Base-by-base conservation (phyloP, 164 flowering plant species). In the Magnolia kwangsiensis region DNA sequence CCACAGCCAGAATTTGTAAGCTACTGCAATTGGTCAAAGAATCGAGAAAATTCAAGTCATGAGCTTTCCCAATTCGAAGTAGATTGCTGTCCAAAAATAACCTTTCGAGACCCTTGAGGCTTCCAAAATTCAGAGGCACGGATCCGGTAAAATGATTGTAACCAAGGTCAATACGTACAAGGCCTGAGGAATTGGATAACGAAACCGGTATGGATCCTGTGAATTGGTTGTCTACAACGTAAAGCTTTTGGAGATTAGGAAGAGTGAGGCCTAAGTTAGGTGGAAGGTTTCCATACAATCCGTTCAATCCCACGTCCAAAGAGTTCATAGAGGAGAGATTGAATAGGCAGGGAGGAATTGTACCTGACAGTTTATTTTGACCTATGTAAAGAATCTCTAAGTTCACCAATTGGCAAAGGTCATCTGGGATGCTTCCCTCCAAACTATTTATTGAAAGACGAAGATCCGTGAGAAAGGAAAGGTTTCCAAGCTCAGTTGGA, bases 121-220 rank as follows among this genome's bases (percentile, higher is more conserved):
- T 63, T 14, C 77, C 81, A 4, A 70, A n/a, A 23, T 50, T 21
- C 20, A 13, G 64, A 21, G 81, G 78, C 13, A 79, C 58, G 1
- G 27, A 10, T 19, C 78, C 75, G 6, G 11, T 70, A 31, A 75
- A 79, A 9, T 29, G 21, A 16, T 79, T 76, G 8, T 14, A 6
- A 9, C 61, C 31, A 29, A 79, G 67, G 9, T 75, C 73, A 49
- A 78, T 31, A 18, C 27, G 63, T 50, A 61, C 0, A 45, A 69
- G 69, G 16, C 23, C 51, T 5, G 76, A 21, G 55, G 76, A 72
- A 67, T 78, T 78, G 24, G 75, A 20, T 21, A 78, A 23, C 23
- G 80, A 78, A n/a, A 65, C 14, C 16, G 80, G 80, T 4, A 75
- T 79, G 50, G 74, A 13, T 20, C 78, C 81, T 31, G 20, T 64